Evolutionary conservation across 208 protist species (phyloP).

Genomic region (Herpetomonas samuelpessoai): DNA sequence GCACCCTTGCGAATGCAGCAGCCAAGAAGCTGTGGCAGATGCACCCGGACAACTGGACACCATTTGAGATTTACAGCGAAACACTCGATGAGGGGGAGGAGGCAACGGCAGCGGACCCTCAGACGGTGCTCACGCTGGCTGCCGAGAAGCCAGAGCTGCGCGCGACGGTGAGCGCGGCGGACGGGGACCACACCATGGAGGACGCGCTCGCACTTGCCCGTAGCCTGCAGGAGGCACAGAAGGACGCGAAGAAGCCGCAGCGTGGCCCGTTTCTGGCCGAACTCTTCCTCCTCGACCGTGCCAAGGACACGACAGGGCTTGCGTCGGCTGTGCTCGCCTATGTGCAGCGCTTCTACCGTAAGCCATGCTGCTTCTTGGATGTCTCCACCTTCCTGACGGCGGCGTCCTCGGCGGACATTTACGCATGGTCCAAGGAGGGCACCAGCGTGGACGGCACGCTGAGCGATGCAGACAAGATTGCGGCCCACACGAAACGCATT

Average conservation of each 20-base stretch:
- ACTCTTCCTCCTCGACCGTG: conserved; percentile 51
- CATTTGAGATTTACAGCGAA: conserved; percentile 49
- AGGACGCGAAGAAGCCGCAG: conserved; percentile 31
- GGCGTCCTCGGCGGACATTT: conserved; percentile 39
- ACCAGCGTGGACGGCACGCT: background rate
- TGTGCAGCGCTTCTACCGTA: conserved; percentile 65
- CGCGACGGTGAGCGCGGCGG: conserved; percentile 31
- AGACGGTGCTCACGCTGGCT: conserved; percentile 11
- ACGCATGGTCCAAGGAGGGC: conserved; percentile 45
- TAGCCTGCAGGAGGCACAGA: conserved; percentile 27
- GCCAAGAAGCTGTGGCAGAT: conserved; percentile 50
- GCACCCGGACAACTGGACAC: conserved; percentile 79
- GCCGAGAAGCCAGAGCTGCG: conserved; percentile 32
- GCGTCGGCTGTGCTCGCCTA: conserved; percentile 50
- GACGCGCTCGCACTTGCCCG: conserved; percentile 51
- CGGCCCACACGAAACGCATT: conserved; percentile 51
- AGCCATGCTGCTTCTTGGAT: conserved; percentile 81
- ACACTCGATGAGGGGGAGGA: conserved; percentile 2
- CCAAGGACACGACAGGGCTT: conserved; percentile 22
- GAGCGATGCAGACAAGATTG: conserved; percentile 8
- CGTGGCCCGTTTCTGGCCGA: conserved; percentile 83
- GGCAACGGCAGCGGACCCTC: conserved; percentile 4
- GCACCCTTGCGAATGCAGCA: conserved; percentile 49
- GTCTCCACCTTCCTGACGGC: conserved; percentile 75
- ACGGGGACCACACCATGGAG: conserved; percentile 35